Base-by-base conservation (phyloP, 1,139 yeast genomes). In the Protomyces lactucae-debilis region DNA sequence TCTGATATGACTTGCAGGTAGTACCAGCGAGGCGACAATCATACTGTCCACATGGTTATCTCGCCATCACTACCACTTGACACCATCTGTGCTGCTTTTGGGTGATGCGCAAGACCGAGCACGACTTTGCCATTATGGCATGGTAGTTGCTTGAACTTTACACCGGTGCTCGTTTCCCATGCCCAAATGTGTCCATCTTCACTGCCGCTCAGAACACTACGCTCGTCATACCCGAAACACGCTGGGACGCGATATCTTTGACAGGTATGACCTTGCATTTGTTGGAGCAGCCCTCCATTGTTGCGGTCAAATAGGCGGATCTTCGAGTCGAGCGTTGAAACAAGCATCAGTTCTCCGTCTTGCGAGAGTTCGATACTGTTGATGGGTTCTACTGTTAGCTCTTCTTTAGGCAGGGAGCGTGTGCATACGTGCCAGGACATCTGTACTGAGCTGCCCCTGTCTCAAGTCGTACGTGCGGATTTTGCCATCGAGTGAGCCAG, bases 161-260 rank as follows among this genome's bases (percentile, higher is more conserved):
- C 71, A 0, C 96, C 96, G 5, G 93, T 85, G 36, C 81, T 81
- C 52, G 86, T 82, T 73, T 90, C 96, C 97, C 97, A 91, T 25
- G 88, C 84, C 73, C 87, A 88, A 60, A 91, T 82, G 69, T 85
- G 86, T 60, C 97, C 97, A 73, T 90, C 96, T 72, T 90, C 97
- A 5, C 95, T 83, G 0, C 95, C 95, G 3, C 95, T 87, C 0
- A 89, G 88, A 1, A 89, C 81, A 67, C 88, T 78, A 6, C 89
- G 80, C 0, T 96, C 96, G 75, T 88, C 68, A n/a, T 65, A 67
- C 18, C 69, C 68, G 55, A 74, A 70, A 18, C 67, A 57, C 10
- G 73, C 70, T 21, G 68, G 66, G 32, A 72, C 64, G 9, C 76
- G 71, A 53, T 70, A 72, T 61, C 70, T 70, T 8, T 64, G 65